Evolutionary conservation across 805 yeast species (phyloP).

Genomic region (Isabelozyma pseudorhagii): DNA sequence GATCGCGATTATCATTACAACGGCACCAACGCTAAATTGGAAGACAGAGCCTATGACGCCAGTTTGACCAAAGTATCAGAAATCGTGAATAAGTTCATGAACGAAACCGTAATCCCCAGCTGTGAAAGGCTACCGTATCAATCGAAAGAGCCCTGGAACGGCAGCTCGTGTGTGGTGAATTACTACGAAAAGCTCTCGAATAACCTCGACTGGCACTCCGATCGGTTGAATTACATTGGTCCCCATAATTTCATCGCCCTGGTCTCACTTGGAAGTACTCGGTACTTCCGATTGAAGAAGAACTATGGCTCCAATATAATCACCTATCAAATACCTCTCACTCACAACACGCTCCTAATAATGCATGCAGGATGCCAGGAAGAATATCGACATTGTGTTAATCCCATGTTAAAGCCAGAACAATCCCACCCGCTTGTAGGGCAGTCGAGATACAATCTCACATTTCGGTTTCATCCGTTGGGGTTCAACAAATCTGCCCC

Average conservation of each 20-base stretch:
- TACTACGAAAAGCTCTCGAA: conserved; percentile 47
- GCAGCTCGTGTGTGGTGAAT: conserved; percentile 55
- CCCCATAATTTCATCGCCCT: conserved; percentile 70
- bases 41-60: conserved; percentile 30
- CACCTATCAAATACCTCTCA: conserved; percentile 52
- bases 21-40: conserved; percentile 31
- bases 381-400: conserved; percentile 63
- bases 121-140: conserved; percentile 37
- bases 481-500: conserved; percentile 36
- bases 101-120: conserved; percentile 30
- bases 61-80: conserved; percentile 36
- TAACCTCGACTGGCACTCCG: conserved; percentile 74
- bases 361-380: conserved; percentile 85
- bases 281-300: conserved; percentile 61
- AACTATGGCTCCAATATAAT: conserved; percentile 22
- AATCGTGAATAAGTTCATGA: conserved; percentile 37
- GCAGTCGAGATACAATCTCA: conserved; percentile 55
- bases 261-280: conserved; percentile 62
- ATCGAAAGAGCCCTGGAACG: conserved; percentile 42
- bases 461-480: conserved; percentile 56
- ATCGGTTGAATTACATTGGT: conserved; percentile 67
- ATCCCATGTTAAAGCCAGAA: conserved; percentile 43
- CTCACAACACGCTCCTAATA: conserved; percentile 65
- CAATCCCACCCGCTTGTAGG: conserved; percentile 44
- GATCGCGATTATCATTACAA: conserved; percentile 29